phyloP scores from a whole-genome alignment of 768 basidiomycete species.

The Mycena belliarum region DNA sequence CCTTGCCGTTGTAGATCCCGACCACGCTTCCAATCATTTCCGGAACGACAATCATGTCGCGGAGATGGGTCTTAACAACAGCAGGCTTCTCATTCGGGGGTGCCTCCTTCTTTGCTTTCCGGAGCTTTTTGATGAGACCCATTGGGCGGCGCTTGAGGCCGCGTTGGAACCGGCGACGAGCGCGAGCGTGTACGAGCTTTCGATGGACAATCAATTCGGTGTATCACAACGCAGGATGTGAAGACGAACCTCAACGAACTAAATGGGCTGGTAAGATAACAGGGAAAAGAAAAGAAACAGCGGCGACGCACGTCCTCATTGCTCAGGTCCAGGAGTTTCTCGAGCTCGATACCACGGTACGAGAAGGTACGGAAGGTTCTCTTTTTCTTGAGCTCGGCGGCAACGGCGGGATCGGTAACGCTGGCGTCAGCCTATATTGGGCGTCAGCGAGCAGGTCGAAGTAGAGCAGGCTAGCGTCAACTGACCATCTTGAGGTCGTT shows the following conservation, averaged over 20 bases:
- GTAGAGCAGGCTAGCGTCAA: not conserved
- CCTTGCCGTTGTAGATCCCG: conserved; percentile 98
- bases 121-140: conserved; percentile 99
- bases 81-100: conserved; percentile 98
- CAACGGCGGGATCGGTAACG: conserved; percentile 89
- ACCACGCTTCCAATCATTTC: conserved; percentile 99
- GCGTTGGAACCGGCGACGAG: conserved; percentile 97
- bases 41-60: conserved; percentile 99
- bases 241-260: conserved; percentile 78
- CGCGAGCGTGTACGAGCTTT: conserved; percentile 97
- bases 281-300: not conserved
- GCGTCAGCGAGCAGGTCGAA: not conserved
- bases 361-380: conserved; percentile 98
- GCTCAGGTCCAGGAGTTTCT: conserved; percentile 94
- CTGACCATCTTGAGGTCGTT: conserved; percentile 31
- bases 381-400: conserved; percentile 98
- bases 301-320: conserved; percentile 88
- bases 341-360: conserved; percentile 97
- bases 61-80: conserved; percentile 98
- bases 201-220: not conserved
- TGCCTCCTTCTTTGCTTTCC: conserved; percentile 99
- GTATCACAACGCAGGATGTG: not conserved
- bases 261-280: conserved; percentile 4
- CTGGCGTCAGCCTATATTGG: conserved; percentile 67
- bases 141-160: conserved; percentile 98